Base-by-base conservation (phyloP, 1,139 yeast genomes). In the Lodderomyces elongisporus region DNA sequence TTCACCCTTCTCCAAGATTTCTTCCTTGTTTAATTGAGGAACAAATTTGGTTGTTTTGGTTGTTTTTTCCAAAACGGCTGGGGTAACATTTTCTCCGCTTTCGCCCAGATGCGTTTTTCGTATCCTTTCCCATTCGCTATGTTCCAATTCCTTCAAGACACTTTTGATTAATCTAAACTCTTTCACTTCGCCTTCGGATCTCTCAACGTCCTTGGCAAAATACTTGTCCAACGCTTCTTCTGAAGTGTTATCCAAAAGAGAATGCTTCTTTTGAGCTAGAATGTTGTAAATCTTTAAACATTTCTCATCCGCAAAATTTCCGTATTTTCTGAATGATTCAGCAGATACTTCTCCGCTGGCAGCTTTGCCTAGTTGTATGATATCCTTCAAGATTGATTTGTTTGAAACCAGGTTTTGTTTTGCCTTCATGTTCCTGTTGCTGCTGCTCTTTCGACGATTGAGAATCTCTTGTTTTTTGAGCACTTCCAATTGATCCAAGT, bases 31-130 rank as follows among this genome's bases (percentile, higher is more conserved):
- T 32, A 69, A 56, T 32, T 69, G 55, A 7, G 32, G 53, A 53
- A 12, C 65, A 62, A 46, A 77, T 81, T 35, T 51, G 60, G 28
- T 54, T 60, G 6, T 9, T 24, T 7, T 10, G 8, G 14, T 24
- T 41, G 84, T 62, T n/a, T 66, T 62, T 28, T 68, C 56, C 15
- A 76, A 72, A 79, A 87, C 85, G 17, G 60, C 55, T 20, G 81
- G 28, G 12, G 29, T 27, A 17, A 22, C 27, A 21, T 28, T 66
- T 45, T 76, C 70, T 51, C 66, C 79, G 27, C 55, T 48, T 22
- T 26, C 31, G 22, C 22, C 22, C n/a, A n/a, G n/a, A n/a, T n/a
- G n/a, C n/a, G n/a, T n/a, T n/a, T n/a, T n/a, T 44, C 82, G 70
- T 35, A 79, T 58, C 38, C 61, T 58, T 41, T 77, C 81, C 46